Conservation (phyloP, 768 basidiomycete species). For the Lyophyllum shimeji region DNA sequence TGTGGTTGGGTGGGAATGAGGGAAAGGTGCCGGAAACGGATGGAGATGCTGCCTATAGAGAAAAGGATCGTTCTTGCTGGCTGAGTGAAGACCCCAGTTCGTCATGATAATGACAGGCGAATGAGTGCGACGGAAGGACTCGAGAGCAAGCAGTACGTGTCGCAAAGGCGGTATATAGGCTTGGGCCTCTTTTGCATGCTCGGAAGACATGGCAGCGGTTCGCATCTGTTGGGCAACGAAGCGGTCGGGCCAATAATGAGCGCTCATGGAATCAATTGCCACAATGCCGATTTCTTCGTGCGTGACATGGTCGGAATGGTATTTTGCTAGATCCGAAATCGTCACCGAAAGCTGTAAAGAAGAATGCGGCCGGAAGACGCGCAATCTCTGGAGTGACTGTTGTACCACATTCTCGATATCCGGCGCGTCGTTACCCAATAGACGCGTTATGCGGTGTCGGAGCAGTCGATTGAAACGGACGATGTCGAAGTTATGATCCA, state of each 20-base stretch:
- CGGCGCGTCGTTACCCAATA: constrained; percentile 24
- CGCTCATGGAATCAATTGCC: constrained; percentile 72
- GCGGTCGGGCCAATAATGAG: constrained; percentile 80
- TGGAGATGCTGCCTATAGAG: constrained; percentile 55
- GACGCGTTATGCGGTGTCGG: constrained; percentile 38
- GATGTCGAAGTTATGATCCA: constrained; percentile 64
- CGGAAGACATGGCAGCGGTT: constrained; percentile 13
- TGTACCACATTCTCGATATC: constrained; percentile 29
- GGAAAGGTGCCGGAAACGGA: constrained; percentile 21
- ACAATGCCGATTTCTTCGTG: constrained; percentile 62
- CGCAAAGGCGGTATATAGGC: constrained; percentile 32
- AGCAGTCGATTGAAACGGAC: constrained; percentile 55
- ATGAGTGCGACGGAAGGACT: constrained; percentile 47
- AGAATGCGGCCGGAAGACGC: constrained; percentile 69
- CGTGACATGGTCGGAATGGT: constrained; percentile 48
- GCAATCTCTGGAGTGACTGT: constrained; percentile 51
- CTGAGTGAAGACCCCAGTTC: constrained; percentile 53
- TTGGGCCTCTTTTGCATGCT: not conserved
- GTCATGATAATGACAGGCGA: constrained; percentile 54
- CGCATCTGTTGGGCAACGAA: constrained; percentile 57
- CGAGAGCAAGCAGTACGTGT: constrained; percentile 48
- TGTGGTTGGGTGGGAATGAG: not conserved
- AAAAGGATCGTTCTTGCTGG: constrained; percentile 1
- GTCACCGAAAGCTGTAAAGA: constrained; percentile 69
- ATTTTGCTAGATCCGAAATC: constrained; percentile 54